A percentile compares a stretch with the other conserved stretches of the same genome.
phyloP scores from a whole-genome alignment of 306 rosid genomes.

The Aeschynomene evenia region DNA sequence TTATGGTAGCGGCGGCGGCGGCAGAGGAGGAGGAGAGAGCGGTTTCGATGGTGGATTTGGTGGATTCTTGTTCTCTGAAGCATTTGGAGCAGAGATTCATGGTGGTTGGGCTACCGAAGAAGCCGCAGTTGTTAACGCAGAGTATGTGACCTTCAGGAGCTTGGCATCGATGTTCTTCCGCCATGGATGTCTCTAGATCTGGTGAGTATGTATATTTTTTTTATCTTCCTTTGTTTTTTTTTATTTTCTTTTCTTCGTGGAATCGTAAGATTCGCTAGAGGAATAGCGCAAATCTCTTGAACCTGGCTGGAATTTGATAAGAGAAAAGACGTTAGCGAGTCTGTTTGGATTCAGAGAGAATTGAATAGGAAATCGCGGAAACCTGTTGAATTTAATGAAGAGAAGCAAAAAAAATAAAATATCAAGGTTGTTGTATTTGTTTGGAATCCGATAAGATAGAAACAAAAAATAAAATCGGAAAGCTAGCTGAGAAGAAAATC shows the following conservation, averaged over 20 bases:
- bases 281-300: not conserved
- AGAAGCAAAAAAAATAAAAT: not conserved
- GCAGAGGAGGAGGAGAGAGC: slow-evolving; percentile 48
- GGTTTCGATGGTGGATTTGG: slow-evolving; percentile 65
- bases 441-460: not conserved
- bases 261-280: not conserved
- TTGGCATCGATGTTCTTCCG: slow-evolving; percentile 82
- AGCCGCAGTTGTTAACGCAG: slow-evolving; percentile 82
- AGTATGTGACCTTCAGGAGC: slow-evolving; percentile 81
- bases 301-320: slow-evolving; percentile 28
- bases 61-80: slow-evolving; percentile 59
- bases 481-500: not conserved
- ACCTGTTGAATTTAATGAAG: no score
- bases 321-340: not conserved
- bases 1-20: not conserved
- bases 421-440: not conserved
- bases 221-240: not conserved
- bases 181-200: slow-evolving; percentile 45
- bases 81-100: slow-evolving; percentile 90
- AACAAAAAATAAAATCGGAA: not conserved
- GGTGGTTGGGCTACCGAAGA: slow-evolving; percentile 72
- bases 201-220: not conserved
- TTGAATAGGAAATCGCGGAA: not conserved
- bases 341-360: not conserved
- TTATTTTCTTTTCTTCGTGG: not conserved